Evolutionary conservation across 179 eudicot genomes (phyloP).

Genomic region (Amaranthus tricolor): DNA sequence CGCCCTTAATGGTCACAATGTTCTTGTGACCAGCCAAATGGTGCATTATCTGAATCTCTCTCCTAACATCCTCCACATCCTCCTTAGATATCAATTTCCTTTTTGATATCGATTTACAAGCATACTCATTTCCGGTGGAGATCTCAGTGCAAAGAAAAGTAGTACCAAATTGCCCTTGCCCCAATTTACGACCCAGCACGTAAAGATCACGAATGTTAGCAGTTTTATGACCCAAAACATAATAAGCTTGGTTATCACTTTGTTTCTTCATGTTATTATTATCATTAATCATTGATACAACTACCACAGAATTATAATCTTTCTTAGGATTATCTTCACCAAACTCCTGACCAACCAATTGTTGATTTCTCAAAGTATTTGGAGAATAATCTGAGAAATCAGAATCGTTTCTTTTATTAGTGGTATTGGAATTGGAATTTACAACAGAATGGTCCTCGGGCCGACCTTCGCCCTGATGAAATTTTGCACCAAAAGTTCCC

Average conservation of each 20-base stretch:
- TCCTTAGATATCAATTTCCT: not conserved
- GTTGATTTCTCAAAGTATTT: too few relatives aligned
- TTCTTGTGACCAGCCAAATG: not conserved
- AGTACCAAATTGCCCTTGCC: constrained; percentile 4
- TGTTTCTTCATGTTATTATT: too few relatives aligned
- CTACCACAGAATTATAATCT: too few relatives aligned
- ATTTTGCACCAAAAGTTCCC: too few relatives aligned
- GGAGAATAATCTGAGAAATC: too few relatives aligned
- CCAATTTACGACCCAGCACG: not conserved
- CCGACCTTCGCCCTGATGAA: too few relatives aligned
- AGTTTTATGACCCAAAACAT: constrained; percentile 10
- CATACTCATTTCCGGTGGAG: constrained; percentile 11
- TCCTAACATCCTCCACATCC: constrained; percentile 1
- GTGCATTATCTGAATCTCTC: constrained; percentile 12
- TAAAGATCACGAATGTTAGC: not conserved
- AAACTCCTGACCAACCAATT: too few relatives aligned
- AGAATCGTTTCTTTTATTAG: too few relatives aligned
- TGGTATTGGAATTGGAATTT: too few relatives aligned
- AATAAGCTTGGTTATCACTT: not conserved
- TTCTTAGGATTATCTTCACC: too few relatives aligned
- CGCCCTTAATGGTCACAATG: not conserved
- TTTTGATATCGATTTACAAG: constrained; percentile 1
- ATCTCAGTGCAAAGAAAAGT: constrained; percentile 2
- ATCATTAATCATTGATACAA: too few relatives aligned
- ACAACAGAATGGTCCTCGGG: too few relatives aligned